Evolutionary conservation across 768 basidiomycete genomes (phyloP).

Genomic region (Thelephora ganbajun): DNA sequence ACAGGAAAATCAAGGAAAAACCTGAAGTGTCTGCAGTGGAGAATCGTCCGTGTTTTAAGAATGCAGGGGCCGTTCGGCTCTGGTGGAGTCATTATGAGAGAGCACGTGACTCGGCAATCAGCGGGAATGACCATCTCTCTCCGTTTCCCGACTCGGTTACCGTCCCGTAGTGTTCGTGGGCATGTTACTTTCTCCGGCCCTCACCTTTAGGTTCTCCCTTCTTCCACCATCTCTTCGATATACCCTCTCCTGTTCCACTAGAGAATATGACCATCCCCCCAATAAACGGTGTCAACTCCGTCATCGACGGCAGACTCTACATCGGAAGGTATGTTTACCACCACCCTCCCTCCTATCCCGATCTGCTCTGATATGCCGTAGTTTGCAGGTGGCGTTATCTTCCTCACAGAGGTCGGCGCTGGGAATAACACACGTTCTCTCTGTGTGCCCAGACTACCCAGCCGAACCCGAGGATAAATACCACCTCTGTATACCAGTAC

Average conservation of each 20-base stretch:
- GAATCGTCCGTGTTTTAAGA: too few relatives aligned
- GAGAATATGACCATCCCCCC: slow-evolving; percentile 15
- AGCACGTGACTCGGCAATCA: slow-evolving; percentile 7
- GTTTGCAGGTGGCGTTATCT: slow-evolving; percentile 57
- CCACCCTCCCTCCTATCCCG: slow-evolving; percentile 5
- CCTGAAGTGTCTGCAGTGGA: too few relatives aligned
- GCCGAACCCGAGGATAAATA: slow-evolving; percentile 57
- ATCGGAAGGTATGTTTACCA: slow-evolving; percentile 68
- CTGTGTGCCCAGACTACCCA: slow-evolving; percentile 48
- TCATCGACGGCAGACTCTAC: slow-evolving; percentile 53
- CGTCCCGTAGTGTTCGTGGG: too few relatives aligned
- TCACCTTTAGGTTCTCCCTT: slow-evolving; percentile 11
- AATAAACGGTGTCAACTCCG: slow-evolving; percentile 30
- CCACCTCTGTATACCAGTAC: slow-evolving; percentile 54
- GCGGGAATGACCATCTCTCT: too few relatives aligned
- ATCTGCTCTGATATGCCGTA: slow-evolving; percentile 15
- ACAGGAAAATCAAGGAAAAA: too few relatives aligned
- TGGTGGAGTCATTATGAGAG: slow-evolving; percentile 1
- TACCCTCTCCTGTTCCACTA: slow-evolving; percentile 6
- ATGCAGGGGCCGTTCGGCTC: neutral
- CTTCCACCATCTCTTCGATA: neutral
- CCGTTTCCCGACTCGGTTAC: too few relatives aligned
- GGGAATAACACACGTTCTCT: slow-evolving; percentile 67
- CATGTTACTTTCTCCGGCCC: neutral
- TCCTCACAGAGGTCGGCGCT: slow-evolving; percentile 59